Conservation (phyloP, 2,329 filamentous ascomycete genomes). For the Neofusicoccum cordaticola region DNA sequence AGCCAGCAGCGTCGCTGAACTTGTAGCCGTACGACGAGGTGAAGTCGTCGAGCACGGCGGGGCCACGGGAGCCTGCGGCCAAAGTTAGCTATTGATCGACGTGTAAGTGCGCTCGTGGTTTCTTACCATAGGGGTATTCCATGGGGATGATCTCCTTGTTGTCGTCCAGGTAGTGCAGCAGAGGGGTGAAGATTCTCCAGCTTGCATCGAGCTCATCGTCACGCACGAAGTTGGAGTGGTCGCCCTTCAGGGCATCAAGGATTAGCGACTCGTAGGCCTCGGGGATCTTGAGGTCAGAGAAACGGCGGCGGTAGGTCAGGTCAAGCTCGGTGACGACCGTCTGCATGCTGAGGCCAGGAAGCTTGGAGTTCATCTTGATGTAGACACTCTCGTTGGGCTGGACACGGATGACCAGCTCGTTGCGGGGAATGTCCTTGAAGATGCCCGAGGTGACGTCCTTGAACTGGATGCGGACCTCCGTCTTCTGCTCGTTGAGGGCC, state of each 20-base stretch:
- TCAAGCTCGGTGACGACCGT: slow-evolving; percentile 98
- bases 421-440: slow-evolving; percentile 99
- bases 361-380: slow-evolving; percentile 99
- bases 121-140: slow-evolving; percentile 97
- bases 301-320: slow-evolving; percentile 93
- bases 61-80: slow-evolving; percentile 83
- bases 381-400: slow-evolving; percentile 99
- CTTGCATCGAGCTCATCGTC: slow-evolving; percentile 81
- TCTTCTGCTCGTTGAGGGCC: slow-evolving; percentile 99
- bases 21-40: slow-evolving; percentile 98
- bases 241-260: slow-evolving; percentile 94
- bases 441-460: slow-evolving; percentile 99
- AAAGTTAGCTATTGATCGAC: slow-evolving; percentile 22
- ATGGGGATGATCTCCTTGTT: slow-evolving; percentile 99
- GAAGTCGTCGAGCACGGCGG: slow-evolving; percentile 95
- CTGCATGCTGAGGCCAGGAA: slow-evolving; percentile 98
- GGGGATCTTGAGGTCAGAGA: slow-evolving; percentile 98
- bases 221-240: slow-evolving; percentile 89
- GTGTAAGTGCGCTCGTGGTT: background rate
- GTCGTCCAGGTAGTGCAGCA: slow-evolving; percentile 96
- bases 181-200: slow-evolving; percentile 97
- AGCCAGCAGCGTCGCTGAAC: slow-evolving; percentile 86
- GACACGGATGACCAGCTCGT: slow-evolving; percentile 98
- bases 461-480: slow-evolving; percentile 98
- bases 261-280: slow-evolving; percentile 99